These are phyloP conservation scores for Arxiozyma telluris DNA, from an alignment of 1,139 yeast species.

Conservation along the genomic window DNA sequence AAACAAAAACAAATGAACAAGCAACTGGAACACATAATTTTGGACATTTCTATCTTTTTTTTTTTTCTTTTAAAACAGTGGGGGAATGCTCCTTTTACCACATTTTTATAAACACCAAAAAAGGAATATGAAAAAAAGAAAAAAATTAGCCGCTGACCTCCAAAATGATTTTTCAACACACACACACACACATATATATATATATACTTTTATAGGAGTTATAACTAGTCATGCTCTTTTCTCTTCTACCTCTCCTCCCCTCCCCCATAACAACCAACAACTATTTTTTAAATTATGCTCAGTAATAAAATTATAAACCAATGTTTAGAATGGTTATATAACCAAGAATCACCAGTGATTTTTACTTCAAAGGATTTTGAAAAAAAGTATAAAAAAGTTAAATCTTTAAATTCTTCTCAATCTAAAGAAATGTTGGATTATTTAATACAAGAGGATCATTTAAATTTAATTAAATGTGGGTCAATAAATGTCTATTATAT, in stretches of 20 bases:
- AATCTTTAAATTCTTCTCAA: conserved; percentile 16
- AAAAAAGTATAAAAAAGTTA: conserved; percentile 36
- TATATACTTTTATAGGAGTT: too few relatives aligned
- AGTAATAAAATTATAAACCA: background rate
- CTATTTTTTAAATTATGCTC: background rate
- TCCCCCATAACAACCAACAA: background rate
- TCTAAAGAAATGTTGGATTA: conserved; percentile 40
- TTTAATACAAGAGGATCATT: conserved; percentile 41
- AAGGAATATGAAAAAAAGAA: too few relatives aligned
- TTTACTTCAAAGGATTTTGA: conserved; percentile 45
- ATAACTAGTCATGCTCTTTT: too few relatives aligned
- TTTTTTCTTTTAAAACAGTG: too few relatives aligned
- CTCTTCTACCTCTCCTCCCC: too few relatives aligned
- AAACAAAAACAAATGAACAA: background rate
- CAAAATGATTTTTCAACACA: too few relatives aligned
- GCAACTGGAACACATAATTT: too few relatives aligned
- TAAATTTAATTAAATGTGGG: conserved; percentile 47
- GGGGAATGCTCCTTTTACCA: too few relatives aligned
- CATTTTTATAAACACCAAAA: background rate
- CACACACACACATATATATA: too few relatives aligned
- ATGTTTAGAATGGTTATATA: conserved; percentile 4
- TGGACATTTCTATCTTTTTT: too few relatives aligned
- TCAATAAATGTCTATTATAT: conserved; percentile 47
- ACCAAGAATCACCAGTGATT: conserved; percentile 3
- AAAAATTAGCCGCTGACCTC: background rate